These are phyloP conservation scores for Auricularia sp. DNA, from an alignment of 768 basidiomycete genomes.

Conservation along the genomic window DNA sequence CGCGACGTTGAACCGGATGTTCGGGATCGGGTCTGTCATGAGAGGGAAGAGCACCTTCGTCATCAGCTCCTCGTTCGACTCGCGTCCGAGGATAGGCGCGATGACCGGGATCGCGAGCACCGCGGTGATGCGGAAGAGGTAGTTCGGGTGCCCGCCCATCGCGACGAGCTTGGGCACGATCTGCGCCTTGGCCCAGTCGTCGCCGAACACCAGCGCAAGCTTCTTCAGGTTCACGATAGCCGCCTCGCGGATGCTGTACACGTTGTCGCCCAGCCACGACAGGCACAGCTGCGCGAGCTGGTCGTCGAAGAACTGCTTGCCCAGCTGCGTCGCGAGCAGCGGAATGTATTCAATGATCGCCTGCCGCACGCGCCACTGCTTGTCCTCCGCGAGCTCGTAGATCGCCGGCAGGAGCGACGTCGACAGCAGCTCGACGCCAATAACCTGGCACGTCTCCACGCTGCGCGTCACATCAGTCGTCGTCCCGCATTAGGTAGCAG, in stretches of 20 bases:
- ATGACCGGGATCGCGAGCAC: slow-evolving; percentile 99
- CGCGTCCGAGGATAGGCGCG: slow-evolving; percentile 74
- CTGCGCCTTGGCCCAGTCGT: slow-evolving; percentile 88
- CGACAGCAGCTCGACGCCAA: slow-evolving; percentile 89
- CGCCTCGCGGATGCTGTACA: slow-evolving; percentile 97
- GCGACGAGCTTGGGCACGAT: slow-evolving; percentile 96
- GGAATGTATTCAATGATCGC: slow-evolving; percentile 99
- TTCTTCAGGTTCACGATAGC: slow-evolving; percentile 95
- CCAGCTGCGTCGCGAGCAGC: slow-evolving; percentile 95
- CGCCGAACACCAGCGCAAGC: slow-evolving; percentile 95
- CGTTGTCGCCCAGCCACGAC: slow-evolving; percentile 98
- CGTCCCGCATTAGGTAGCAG: neutral
- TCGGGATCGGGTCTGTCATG: slow-evolving; percentile 86
- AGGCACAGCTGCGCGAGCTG: slow-evolving; percentile 94
- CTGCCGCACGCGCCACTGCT: slow-evolving; percentile 98
- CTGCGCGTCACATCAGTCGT: neutral
- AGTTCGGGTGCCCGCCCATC: slow-evolving; percentile 96
- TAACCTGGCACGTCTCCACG: slow-evolving; percentile 45
- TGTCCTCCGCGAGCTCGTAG: slow-evolving; percentile 96
- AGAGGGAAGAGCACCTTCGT: slow-evolving; percentile 76
- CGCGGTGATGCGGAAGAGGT: slow-evolving; percentile 96
- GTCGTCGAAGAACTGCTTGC: slow-evolving; percentile 95
- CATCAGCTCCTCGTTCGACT: slow-evolving; percentile 76
- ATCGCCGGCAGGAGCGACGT: slow-evolving; percentile 96
- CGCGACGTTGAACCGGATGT: slow-evolving; percentile 98